Percentiles rank a stretch among this genome's conserved stretches.
These are phyloP conservation scores for Tuber borchii DNA, from an alignment of 495 filamentous ascomycete species.

Conservation along the genomic window DNA sequence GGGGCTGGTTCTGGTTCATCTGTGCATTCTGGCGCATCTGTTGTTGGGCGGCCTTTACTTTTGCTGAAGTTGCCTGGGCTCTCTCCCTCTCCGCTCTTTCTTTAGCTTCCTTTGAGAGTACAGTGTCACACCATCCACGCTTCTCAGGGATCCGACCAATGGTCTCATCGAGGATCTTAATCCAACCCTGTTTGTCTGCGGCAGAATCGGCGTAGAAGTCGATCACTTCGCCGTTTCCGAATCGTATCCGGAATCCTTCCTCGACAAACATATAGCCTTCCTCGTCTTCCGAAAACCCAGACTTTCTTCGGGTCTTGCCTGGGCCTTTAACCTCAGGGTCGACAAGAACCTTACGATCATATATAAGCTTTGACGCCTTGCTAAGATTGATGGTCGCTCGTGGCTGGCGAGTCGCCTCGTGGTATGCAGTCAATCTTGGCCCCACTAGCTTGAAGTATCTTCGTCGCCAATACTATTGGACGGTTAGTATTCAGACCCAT, in stretches of 20 bases:
- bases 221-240: constrained; percentile 94
- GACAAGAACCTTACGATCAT: constrained; percentile 76
- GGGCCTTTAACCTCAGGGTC: constrained; percentile 70
- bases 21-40: constrained; percentile 34
- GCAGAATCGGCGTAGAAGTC: constrained; percentile 94
- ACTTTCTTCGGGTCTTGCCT: constrained; percentile 73
- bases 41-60: constrained; percentile 32
- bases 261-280: constrained; percentile 99
- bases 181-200: constrained; percentile 85
- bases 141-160: constrained; percentile 58
- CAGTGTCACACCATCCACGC: constrained; percentile 74
- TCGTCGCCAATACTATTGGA: constrained; percentile 79
- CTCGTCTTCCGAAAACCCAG: constrained; percentile 94
- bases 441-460: constrained; percentile 93
- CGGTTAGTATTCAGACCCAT: constrained; percentile 38
- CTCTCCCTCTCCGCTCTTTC: constrained; percentile 37
- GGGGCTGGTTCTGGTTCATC: constrained; percentile 28
- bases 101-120: constrained; percentile 52
- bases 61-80: constrained; percentile 28
- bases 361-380: constrained; percentile 89
- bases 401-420: constrained; percentile 89
- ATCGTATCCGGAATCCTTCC: constrained; percentile 96
- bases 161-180: constrained; percentile 78
- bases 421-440: constrained; percentile 87
- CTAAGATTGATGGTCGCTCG: constrained; percentile 93